Conservation (phyloP, 495 filamentous ascomycete genomes). For the Neurospora hispaniola region DNA sequence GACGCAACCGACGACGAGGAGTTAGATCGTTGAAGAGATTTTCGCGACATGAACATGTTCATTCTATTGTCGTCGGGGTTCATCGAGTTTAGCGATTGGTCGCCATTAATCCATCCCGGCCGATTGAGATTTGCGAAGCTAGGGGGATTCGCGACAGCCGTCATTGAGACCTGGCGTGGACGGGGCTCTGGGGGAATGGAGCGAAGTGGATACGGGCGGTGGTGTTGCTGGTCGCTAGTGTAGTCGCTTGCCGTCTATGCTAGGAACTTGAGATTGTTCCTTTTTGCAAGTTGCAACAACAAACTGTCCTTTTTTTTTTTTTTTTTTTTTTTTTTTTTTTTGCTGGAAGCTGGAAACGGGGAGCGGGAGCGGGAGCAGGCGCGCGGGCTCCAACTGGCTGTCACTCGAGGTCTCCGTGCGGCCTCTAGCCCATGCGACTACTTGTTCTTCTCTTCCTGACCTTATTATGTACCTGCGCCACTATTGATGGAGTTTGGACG, state of each 20-base stretch:
- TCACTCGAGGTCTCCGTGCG: neutral
- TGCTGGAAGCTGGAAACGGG: neutral
- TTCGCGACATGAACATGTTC: conserved; percentile 73
- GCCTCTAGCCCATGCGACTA: neutral
- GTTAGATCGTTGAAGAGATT: conserved; percentile 72
- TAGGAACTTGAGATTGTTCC: neutral
- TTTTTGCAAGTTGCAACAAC: neutral
- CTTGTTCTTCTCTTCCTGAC: neutral
- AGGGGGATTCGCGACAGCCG: conserved; percentile 89
- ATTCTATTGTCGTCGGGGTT: conserved; percentile 69
- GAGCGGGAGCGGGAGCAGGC: neutral
- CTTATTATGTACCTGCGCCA: neutral
- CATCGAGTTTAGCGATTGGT: conserved; percentile 68
- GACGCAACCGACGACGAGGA: conserved; percentile 79
- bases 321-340: neutral
- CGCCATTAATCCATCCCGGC: conserved; percentile 63
- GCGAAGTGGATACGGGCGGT: conserved; percentile 30
- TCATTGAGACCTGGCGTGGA: conserved; percentile 51
- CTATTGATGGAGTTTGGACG: neutral
- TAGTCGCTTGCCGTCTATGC: neutral
- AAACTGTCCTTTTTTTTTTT: neutral
- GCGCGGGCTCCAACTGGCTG: neutral
- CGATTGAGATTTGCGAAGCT: conserved; percentile 64
- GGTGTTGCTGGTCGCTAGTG: neutral
- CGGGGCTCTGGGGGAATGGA: conserved; percentile 7